A percentile compares a stretch with the other conserved stretches of the same genome.
These are phyloP conservation scores for Biscogniauxia sp. DNA, from an alignment of 2,329 filamentous ascomycete genomes.

Conservation along the genomic window DNA sequence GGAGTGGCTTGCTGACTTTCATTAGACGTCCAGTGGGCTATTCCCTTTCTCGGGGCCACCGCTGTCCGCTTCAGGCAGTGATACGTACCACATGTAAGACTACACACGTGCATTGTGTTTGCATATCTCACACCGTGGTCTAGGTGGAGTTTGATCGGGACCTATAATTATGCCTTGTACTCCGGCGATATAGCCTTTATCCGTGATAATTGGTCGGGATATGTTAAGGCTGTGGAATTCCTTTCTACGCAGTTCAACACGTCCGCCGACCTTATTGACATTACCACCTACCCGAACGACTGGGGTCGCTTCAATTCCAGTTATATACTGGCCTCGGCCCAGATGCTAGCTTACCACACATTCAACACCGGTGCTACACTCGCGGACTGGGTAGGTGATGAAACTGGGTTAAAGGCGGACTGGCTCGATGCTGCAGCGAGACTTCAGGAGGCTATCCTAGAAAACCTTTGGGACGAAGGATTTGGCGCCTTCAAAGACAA, in stretches of 20 bases:
- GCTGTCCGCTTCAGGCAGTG: slow-evolving; percentile 22
- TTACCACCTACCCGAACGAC: slow-evolving; percentile 20
- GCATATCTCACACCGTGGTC: slow-evolving; percentile 1
- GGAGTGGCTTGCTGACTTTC: slow-evolving; percentile 2
- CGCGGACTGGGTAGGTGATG: slow-evolving; percentile 45
- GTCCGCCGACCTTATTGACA: slow-evolving; percentile 23
- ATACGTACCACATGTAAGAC: slow-evolving; percentile 33
- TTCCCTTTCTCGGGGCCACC: slow-evolving; percentile 29
- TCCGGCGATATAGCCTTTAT: slow-evolving; percentile 51
- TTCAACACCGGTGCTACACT: slow-evolving; percentile 51
- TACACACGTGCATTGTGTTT: background rate
- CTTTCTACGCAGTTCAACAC: slow-evolving; percentile 20
- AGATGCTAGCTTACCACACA: slow-evolving; percentile 47
- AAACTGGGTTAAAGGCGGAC: slow-evolving; percentile 34
- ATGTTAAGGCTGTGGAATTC: slow-evolving; percentile 43
- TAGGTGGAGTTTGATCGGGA: slow-evolving; percentile 51
- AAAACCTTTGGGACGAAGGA: slow-evolving; percentile 45
- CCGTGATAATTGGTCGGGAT: slow-evolving; percentile 44
- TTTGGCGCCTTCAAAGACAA: slow-evolving; percentile 55
- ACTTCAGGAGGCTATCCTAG: slow-evolving; percentile 45
- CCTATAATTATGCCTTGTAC: slow-evolving; percentile 57
- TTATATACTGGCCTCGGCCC: slow-evolving; percentile 25
- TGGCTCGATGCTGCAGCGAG: slow-evolving; percentile 41
- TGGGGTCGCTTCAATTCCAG: slow-evolving; percentile 28
- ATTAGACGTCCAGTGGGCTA: slow-evolving; percentile 17